A percentile compares a stretch with the other conserved stretches of the same genome.
Evolutionary conservation across 1,284 basidiomycete genomes (phyloP).

Genomic region (Fomitopsis schrenkii): DNA sequence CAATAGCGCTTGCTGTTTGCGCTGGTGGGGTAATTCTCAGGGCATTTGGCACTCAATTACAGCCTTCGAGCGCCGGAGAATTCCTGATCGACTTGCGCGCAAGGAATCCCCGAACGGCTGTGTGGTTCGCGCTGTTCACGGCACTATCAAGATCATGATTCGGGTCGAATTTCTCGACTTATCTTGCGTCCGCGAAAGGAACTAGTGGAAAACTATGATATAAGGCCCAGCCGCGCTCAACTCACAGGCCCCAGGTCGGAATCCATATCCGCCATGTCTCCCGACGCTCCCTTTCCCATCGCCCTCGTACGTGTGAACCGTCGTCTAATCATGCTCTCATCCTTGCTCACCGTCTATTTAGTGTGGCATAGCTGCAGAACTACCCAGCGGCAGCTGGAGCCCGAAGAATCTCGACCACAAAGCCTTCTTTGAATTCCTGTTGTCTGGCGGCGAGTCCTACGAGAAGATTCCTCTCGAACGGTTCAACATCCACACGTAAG

Average conservation of each 20-base stretch:
- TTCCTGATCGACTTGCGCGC: not conserved
- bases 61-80: not conserved
- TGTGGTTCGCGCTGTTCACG: not conserved
- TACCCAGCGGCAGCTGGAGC: slow-evolving; percentile 29
- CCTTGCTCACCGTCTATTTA: not conserved
- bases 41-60: not conserved
- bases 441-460: slow-evolving; percentile 31
- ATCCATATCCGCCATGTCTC: not conserved
- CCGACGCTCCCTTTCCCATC: not conserved
- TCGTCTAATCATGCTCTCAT: not conserved
- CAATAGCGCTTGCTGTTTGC: not conserved
- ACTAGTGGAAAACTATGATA: not conserved
- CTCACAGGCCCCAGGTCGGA: not conserved
- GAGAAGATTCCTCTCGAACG: slow-evolving; percentile 30
- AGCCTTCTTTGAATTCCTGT: slow-evolving; percentile 34
- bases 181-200: not conserved
- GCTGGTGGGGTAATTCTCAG: not conserved
- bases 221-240: not conserved
- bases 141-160: not conserved
- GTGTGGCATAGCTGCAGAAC: slow-evolving; percentile 32
- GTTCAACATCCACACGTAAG: slow-evolving; percentile 31
- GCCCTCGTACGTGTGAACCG: not conserved
- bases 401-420: slow-evolving; percentile 31
- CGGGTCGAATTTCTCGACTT: not conserved
- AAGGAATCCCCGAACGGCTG: not conserved